Evolutionary conservation across 1,139 yeast species (phyloP), one percentile per base, ranked within the genome.

Genomic region (Candida buenavistaensis): DNA sequence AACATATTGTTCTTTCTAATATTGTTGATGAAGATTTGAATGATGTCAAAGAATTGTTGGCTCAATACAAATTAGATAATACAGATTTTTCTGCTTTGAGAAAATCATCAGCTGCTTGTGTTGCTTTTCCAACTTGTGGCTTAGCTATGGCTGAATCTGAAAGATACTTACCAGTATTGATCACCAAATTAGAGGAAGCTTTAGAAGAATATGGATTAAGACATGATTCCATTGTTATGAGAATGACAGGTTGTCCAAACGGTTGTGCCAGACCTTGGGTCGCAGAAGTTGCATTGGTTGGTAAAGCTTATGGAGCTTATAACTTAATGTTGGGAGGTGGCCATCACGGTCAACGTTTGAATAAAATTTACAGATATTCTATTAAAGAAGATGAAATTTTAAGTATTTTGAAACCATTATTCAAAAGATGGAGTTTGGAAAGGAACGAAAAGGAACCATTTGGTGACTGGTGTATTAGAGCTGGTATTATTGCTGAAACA

Each of bases 181-280:
- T 92, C 48, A 64, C 82, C 46, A 87, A 88, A 63, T 68, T 92
- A 42, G 98, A 92, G 62, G 78, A 69, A 10, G 80, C 89, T 6
- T 72, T 92, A 44, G 97, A 90, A 62, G 96, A 89, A 52, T 81
- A 81, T 47, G 98, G 98, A 5, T 75, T 92, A 50, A 84, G 96
- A 58, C 96, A 89, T 55, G 97, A 92, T 60, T 82, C 96, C 6
- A 77, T 92, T 48, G 96, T 89, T 21, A 86, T 92, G 96, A 81
- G 98, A 68, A 90, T 92, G 97, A 89, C 97, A 28, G 98, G 98
- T 44, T 92, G 98, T 75, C 97, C 97, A 39, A 92, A 92, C 60
- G 98, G 97, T 47, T 92, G 98, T 72, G 92, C 98, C 17, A 81
- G 98, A 62, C 97, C 97, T 14, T 92, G 97, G 97, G 68, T 92